These are phyloP conservation scores for Wallacemonas sp. DNA, from an alignment of 208 protist genomes.

Conservation along the genomic window DNA sequence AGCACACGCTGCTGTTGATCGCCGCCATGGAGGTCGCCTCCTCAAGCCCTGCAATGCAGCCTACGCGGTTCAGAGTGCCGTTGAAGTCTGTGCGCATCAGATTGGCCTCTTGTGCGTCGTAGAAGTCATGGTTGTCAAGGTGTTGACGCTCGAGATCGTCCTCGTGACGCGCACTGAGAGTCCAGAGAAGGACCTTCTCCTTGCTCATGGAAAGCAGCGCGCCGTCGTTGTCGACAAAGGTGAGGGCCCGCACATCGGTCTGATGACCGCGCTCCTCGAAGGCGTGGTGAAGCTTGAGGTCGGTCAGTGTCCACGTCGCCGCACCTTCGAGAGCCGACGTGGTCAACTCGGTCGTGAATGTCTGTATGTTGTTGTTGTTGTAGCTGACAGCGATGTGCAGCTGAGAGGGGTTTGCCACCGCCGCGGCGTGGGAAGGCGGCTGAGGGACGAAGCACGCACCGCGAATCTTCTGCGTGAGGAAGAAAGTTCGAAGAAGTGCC, in stretches of 20 bases:
- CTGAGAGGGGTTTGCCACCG: slow-evolving; percentile 8
- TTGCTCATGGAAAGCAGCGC: slow-evolving; percentile 76
- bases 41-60: slow-evolving; percentile 37
- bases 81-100: slow-evolving; percentile 46
- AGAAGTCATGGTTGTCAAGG: slow-evolving; percentile 60
- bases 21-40: slow-evolving; percentile 61
- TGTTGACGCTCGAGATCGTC: slow-evolving; percentile 40
- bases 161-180: slow-evolving; percentile 38
- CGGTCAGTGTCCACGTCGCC: slow-evolving; percentile 59
- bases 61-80: slow-evolving; percentile 55
- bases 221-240: slow-evolving; percentile 83
- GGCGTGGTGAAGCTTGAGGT: slow-evolving; percentile 57
- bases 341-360: slow-evolving; percentile 70
- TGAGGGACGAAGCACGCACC: slow-evolving; percentile 74
- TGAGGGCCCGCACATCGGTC: slow-evolving; percentile 65
- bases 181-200: slow-evolving; percentile 86
- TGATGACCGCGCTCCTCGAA: slow-evolving; percentile 72
- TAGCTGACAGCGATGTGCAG: slow-evolving; percentile 86
- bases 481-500: slow-evolving; percentile 72
- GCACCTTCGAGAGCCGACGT: slow-evolving; percentile 54
- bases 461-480: slow-evolving; percentile 78
- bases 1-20: slow-evolving; percentile 66
- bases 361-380: slow-evolving; percentile 81
- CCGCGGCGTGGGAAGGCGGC: slow-evolving; percentile 6
- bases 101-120: slow-evolving; percentile 76